phyloP scores from a whole-genome alignment of 78 protist species.

The slime mould (Dictyostelium discoideum) region DNA sequence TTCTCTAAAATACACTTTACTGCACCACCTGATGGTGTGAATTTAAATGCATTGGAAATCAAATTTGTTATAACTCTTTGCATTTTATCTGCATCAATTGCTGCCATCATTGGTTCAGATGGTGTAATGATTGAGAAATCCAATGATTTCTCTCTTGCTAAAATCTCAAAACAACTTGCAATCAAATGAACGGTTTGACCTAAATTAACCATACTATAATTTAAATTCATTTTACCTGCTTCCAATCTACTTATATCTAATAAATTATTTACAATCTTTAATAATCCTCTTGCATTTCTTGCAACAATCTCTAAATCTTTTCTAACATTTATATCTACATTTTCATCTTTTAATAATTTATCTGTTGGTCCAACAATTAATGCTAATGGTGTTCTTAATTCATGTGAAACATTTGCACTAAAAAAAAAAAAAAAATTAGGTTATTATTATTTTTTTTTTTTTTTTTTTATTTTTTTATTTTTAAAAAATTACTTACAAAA shows the following conservation, averaged over 20 bases:
- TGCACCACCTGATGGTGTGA: constrained; percentile 64
- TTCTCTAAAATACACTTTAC: constrained; percentile 7
- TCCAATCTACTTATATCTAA: constrained; percentile 80
- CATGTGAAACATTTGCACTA: constrained; percentile 84
- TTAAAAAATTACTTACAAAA: constrained; percentile 8
- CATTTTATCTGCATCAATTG: constrained; percentile 62
- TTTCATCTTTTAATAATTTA: constrained; percentile 43
- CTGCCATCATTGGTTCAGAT: constrained; percentile 37
- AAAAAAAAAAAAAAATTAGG: not conserved
- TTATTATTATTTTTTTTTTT: not conserved
- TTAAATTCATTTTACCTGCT: constrained; percentile 74
- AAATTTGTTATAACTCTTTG: constrained; percentile 63
- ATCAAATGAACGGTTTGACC: constrained; percentile 28
- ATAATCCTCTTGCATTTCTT: constrained; percentile 66
- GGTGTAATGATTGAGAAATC: constrained; percentile 32
- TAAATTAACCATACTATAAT: constrained; percentile 52
- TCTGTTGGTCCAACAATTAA: constrained; percentile 78
- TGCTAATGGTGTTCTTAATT: constrained; percentile 80
- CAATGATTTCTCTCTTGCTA: constrained; percentile 57
- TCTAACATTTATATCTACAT: constrained; percentile 1
- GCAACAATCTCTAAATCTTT: constrained; percentile 56
- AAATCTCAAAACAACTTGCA: constrained; percentile 45
- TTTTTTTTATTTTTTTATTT: too few relatives aligned
- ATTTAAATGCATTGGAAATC: constrained; percentile 76
- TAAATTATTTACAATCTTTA: constrained; percentile 69